These are phyloP conservation scores for Gliomastix tumulicola DNA, from an alignment of 2,329 filamentous ascomycete species.

Conservation along the genomic window DNA sequence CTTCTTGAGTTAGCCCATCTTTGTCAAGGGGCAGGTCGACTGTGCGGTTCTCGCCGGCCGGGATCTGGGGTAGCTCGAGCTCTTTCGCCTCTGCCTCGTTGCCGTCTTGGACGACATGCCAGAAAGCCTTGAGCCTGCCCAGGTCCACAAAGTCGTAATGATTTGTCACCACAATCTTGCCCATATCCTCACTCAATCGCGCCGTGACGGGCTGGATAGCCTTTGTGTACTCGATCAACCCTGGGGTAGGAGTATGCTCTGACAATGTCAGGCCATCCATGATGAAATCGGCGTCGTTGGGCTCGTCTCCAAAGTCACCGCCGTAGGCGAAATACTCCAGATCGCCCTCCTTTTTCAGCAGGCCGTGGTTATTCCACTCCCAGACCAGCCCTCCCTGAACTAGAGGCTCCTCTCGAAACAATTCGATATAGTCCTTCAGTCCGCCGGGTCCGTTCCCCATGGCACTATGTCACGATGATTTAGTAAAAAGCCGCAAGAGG, in stretches of 20 bases:
- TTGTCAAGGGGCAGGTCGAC: slow-evolving; percentile 1
- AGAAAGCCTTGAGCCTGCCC: slow-evolving; percentile 29
- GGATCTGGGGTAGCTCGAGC: slow-evolving; percentile 1
- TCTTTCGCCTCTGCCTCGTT: not conserved
- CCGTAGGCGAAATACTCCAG: slow-evolving; percentile 51
- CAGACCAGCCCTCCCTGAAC: slow-evolving; percentile 63
- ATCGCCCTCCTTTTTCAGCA: slow-evolving; percentile 34
- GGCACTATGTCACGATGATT: no score
- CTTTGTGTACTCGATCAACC: slow-evolving; percentile 49
- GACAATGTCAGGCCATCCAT: slow-evolving; percentile 53
- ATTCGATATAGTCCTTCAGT: slow-evolving; percentile 59
- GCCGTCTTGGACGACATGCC: slow-evolving; percentile 3
- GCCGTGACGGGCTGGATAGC: slow-evolving; percentile 47
- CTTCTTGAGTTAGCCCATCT: slow-evolving; percentile 1
- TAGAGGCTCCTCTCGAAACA: slow-evolving; percentile 51
- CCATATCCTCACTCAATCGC: slow-evolving; percentile 18
- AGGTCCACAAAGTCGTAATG: slow-evolving; percentile 40
- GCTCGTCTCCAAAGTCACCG: slow-evolving; percentile 54
- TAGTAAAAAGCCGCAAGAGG: not conserved
- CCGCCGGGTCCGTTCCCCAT: slow-evolving; percentile 72
- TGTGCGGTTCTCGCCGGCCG: slow-evolving; percentile 1
- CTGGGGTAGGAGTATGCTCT: slow-evolving; percentile 49
- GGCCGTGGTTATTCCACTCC: slow-evolving; percentile 58
- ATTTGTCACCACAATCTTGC: no score
- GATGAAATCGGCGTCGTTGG: slow-evolving; percentile 54